Conservation (phyloP, 176 grass and related monocot genomes). For the Saccharum spontaneum region DNA sequence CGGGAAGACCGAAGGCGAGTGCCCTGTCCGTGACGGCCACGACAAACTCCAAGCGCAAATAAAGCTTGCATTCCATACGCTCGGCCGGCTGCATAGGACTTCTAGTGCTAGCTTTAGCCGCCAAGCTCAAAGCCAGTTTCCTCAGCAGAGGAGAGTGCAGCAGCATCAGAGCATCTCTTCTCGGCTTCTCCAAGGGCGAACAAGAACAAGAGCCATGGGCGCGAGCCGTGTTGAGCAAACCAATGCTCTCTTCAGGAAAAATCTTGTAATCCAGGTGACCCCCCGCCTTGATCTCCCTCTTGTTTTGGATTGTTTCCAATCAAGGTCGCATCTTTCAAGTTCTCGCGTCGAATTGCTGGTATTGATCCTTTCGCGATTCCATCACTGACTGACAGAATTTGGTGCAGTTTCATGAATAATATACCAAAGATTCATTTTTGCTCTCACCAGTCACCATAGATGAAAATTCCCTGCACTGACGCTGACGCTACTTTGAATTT, state of each 20-base stretch:
- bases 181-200: not conserved
- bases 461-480: not conserved
- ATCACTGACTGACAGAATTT: not conserved
- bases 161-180: not conserved
- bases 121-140: not conserved
- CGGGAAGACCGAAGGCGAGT: not conserved
- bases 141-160: not conserved
- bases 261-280: conserved; percentile 55
- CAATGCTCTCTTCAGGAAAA: conserved; percentile 63
- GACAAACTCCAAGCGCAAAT: conserved; percentile 9
- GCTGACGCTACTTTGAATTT: not conserved
- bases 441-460: not conserved
- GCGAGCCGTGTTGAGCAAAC: conserved; percentile 37
- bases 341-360: not conserved
- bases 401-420: not conserved
- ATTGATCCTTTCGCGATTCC: not conserved
- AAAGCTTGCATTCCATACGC: not conserved
- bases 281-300: not conserved
- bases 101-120: not conserved
- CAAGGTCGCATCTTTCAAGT: not conserved
- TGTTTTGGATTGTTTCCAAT: too few species aligned
- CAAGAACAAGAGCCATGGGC: conserved; percentile 18
- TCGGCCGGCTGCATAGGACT: conserved; percentile 21
- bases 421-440: not conserved
- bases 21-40: conserved; percentile 13